These are phyloP conservation scores for Epipyxis sp. DNA, from an alignment of 108 stramenopile species.

Conservation along the genomic window DNA sequence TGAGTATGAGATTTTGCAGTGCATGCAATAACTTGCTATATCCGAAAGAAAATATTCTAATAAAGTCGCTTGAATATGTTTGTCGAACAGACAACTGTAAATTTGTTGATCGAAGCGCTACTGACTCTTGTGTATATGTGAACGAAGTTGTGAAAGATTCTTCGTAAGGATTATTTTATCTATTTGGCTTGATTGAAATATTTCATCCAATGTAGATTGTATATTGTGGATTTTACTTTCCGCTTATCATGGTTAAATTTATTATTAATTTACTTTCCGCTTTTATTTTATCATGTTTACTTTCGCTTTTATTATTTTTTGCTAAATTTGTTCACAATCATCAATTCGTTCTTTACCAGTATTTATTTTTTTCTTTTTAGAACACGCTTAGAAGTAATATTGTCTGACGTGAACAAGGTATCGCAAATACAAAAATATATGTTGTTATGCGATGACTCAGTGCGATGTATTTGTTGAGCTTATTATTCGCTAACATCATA, in stretches of 20 bases:
- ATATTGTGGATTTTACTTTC: too few relatives aligned
- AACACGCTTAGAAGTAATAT: constrained; percentile 10
- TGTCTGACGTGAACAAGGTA: constrained; percentile 8
- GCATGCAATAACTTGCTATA: constrained; percentile 13
- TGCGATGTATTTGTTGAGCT: too few relatives aligned
- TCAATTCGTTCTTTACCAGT: neutral
- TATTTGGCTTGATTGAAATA: neutral
- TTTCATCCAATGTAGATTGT: too few relatives aligned
- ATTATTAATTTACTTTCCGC: neutral
- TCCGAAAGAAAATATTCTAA: neutral
- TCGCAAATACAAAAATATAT: neutral
- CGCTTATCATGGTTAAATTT: too few relatives aligned
- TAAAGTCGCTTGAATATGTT: neutral
- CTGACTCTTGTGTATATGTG: neutral
- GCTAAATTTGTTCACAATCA: neutral
- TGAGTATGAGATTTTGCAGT: neutral
- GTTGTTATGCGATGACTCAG: too few relatives aligned
- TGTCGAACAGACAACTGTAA: neutral
- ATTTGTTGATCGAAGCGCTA: neutral
- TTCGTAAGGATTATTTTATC: neutral
- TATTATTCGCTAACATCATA: neutral
- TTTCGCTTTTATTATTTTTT: neutral
- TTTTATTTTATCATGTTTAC: neutral
- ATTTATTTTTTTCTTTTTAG: neutral
- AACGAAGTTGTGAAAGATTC: constrained; percentile 15